Conservation (phyloP, 139 green algal species). For the Chlorella sp. region DNA sequence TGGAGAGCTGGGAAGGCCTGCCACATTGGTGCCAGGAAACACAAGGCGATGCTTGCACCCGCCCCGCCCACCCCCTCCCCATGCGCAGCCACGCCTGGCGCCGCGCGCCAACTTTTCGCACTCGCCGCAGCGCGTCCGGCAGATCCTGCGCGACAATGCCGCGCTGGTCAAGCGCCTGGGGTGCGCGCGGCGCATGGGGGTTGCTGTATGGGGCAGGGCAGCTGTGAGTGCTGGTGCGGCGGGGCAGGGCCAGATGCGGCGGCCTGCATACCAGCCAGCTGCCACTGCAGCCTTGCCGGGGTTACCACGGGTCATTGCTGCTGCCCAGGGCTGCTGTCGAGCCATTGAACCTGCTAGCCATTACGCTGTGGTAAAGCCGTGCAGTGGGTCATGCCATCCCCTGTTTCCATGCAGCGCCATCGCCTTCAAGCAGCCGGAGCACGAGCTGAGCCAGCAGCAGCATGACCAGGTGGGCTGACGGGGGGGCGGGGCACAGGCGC, state of each 20-base stretch:
- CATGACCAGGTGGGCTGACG: background rate
- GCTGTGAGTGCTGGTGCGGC: no score
- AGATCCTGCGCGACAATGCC: constrained; percentile 22
- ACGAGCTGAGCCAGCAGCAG: constrained; percentile 6
- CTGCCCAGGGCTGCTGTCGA: background rate
- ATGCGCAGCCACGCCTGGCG: background rate
- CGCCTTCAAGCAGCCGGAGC: background rate
- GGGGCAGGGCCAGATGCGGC: background rate
- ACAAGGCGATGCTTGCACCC: no score
- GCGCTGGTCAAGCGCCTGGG: constrained; percentile 13
- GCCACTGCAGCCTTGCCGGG: background rate
- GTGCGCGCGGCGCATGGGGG: background rate
- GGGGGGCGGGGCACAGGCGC: background rate
- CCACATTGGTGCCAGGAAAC: no score
- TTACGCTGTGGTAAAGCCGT: no score
- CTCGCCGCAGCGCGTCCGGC: constrained; percentile 12
- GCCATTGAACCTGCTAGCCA: background rate
- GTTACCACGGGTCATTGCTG: background rate
- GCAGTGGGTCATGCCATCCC: no score
- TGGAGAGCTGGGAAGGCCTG: no score
- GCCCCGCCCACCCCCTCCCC: background rate
- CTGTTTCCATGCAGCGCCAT: background rate
- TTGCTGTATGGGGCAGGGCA: background rate
- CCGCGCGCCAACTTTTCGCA: background rate
- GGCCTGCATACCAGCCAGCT: background rate